These are phyloP conservation scores for Flaveria bidentis DNA, from an alignment of 129 eudicot genomes.

Conservation along the genomic window DNA sequence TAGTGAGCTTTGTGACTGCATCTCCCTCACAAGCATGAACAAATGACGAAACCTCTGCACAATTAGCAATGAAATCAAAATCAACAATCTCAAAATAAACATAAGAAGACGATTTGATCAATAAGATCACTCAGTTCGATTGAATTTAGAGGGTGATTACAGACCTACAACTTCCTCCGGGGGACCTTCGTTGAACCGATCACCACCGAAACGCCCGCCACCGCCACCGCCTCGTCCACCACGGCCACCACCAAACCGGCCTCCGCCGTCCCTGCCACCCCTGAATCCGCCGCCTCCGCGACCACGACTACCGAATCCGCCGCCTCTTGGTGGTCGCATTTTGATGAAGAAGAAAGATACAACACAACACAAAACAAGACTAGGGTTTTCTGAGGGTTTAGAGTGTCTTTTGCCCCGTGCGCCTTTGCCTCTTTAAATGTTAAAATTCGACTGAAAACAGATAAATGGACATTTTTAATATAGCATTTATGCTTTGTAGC, in stretches of 20 bases:
- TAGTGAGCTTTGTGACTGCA: constrained; percentile 94
- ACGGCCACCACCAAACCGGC: constrained; percentile 45
- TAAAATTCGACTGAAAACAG: no score
- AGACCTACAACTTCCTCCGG: constrained; percentile 62
- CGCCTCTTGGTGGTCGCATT: constrained; percentile 73
- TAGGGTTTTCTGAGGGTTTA: constrained; percentile 47
- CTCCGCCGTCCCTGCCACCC: constrained; percentile 44
- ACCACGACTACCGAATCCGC: constrained; percentile 40
- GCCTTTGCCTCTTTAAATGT: constrained; percentile 17
- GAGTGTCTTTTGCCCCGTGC: not conserved
- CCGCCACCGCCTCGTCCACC: constrained; percentile 34
- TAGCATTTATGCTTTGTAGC: no score
- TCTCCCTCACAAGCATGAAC: constrained; percentile 94
- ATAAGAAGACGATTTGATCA: not conserved
- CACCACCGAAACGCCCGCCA: constrained; percentile 50
- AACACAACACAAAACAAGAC: not conserved
- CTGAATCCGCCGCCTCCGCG: constrained; percentile 45
- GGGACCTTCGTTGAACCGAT: constrained; percentile 57
- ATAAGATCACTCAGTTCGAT: not conserved
- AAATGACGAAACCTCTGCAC: constrained; percentile 79
- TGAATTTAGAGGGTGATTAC: constrained; percentile 1
- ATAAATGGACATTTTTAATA: no score
- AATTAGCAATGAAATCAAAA: not conserved
- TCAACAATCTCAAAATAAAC: not conserved
- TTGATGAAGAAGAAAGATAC: constrained; percentile 50